Percentiles rank a stretch among this genome's conserved stretches.
phyloP scores from a whole-genome alignment of 2,329 filamentous ascomycete genomes.

The Monascus ruber region DNA sequence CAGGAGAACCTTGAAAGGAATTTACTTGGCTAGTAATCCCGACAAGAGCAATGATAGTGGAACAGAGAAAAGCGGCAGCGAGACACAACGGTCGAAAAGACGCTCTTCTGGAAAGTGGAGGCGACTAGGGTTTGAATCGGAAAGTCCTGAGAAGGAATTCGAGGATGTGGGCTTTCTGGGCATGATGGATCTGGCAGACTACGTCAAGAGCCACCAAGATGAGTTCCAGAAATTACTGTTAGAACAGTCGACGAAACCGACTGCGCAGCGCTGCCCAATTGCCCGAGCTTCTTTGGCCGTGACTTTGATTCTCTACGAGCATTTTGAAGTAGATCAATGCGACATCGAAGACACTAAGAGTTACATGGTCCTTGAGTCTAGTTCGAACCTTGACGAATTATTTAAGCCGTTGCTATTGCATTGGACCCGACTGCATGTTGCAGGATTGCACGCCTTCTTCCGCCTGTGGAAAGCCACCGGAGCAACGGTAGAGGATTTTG shows the following conservation, averaged over 20 bases:
- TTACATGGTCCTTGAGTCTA: constrained; percentile 62
- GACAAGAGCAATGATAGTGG: constrained; percentile 21
- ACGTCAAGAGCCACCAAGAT: constrained; percentile 82
- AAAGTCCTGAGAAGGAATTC: constrained; percentile 79
- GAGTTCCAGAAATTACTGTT: constrained; percentile 82
- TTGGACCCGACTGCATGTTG: constrained; percentile 83
- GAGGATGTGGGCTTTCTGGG: constrained; percentile 76
- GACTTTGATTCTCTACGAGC: constrained; percentile 81
- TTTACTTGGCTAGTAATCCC: constrained; percentile 65
- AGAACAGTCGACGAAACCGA: constrained; percentile 68
- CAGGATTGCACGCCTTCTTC: constrained; percentile 76
- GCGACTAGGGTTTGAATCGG: constrained; percentile 78
- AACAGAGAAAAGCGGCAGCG: constrained; percentile 22
- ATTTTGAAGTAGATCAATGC: constrained; percentile 83
- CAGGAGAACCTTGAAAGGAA: constrained; percentile 68
- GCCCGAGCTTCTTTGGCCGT: constrained; percentile 77
- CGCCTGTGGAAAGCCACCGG: constrained; percentile 85
- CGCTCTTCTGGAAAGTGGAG: constrained; percentile 91
- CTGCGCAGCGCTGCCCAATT: constrained; percentile 69
- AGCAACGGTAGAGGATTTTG: constrained; percentile 75
- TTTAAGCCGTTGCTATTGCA: constrained; percentile 83
- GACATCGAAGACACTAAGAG: constrained; percentile 68
- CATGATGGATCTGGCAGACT: constrained; percentile 96
- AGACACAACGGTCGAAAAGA: constrained; percentile 50
- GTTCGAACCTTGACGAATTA: constrained; percentile 69